These are phyloP conservation scores for Dunaliella salina DNA, from an alignment of 163 green algal genomes.

Conservation along the genomic window DNA sequence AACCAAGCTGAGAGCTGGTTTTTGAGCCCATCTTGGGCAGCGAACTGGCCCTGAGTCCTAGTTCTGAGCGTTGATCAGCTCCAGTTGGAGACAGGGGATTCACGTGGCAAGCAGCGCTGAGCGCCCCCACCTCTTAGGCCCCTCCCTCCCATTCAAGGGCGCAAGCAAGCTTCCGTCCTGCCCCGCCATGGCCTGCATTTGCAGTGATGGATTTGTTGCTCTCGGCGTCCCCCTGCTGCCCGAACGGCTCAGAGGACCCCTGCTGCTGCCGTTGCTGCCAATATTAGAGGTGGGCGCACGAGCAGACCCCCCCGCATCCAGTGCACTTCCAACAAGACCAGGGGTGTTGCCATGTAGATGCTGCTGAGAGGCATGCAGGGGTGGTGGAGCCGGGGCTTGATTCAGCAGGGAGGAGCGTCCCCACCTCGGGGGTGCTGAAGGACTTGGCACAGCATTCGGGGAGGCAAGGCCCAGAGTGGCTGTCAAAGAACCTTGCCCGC, in stretches of 20 bases:
- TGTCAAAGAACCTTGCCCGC: neutral
- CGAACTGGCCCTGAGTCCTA: no score
- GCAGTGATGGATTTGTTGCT: neutral
- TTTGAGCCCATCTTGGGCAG: no score
- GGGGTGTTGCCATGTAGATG: neutral
- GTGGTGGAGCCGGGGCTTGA: neutral
- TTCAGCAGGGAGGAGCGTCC: neutral
- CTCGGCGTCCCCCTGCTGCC: neutral
- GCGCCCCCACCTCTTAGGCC: neutral
- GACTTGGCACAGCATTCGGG: no score
- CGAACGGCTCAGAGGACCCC: no score
- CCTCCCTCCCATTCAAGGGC: neutral
- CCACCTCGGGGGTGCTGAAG: neutral
- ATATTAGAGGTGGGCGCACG: neutral
- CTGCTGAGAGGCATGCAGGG: neutral
- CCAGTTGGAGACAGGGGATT: no score
- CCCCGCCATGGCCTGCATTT: neutral
- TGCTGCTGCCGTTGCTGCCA: neutral
- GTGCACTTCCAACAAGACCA: no score
- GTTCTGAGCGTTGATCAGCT: no score
- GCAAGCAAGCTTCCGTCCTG: neutral
- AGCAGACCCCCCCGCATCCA: neutral
- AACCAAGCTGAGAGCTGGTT: no score
- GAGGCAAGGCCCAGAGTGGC: neutral
- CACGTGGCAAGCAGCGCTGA: neutral